These are phyloP conservation scores for Fusarium verrucosum DNA, from an alignment of 2,329 filamentous ascomycete species.

Conservation along the genomic window DNA sequence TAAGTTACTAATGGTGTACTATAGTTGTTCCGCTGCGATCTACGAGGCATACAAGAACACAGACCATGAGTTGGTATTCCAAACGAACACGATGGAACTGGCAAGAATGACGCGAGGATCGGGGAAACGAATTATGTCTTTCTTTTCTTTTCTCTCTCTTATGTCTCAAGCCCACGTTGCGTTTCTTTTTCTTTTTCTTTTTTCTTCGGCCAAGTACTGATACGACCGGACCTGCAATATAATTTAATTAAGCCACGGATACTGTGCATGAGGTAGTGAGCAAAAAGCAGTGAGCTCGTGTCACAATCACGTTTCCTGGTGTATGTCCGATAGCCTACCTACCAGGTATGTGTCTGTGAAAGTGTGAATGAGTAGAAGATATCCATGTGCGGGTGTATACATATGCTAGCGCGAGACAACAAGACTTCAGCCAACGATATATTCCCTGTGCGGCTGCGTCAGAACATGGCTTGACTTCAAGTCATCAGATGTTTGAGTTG, in stretches of 20 bases:
- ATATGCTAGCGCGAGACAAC: constrained; percentile 8
- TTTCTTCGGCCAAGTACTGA: not conserved
- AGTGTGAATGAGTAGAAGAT: not conserved
- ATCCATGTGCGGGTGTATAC: constrained; percentile 9
- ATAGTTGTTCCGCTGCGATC: not conserved
- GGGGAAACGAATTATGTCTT: not conserved
- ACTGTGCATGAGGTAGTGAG: not conserved
- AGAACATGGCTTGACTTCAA: not conserved
- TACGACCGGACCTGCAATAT: not conserved
- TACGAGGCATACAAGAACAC: not conserved
- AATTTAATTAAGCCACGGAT: not conserved
- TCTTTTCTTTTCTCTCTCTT: not conserved
- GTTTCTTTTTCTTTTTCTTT: constrained; percentile 2
- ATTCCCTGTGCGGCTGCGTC: not conserved
- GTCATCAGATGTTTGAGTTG: not conserved
- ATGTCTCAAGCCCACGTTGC: not conserved
- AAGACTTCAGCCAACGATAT: not conserved
- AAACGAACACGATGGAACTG: not conserved
- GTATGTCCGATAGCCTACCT: too few species aligned
- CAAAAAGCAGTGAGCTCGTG: not conserved
- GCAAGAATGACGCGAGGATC: not conserved
- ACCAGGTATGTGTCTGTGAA: too few species aligned
- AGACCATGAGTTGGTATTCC: not conserved
- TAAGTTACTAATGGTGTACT: not conserved
- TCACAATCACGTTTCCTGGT: not conserved